Percentiles rank a stretch among this genome's conserved stretches.
phyloP scores from a whole-genome alignment of 2,329 filamentous ascomycete genomes.

The Neonectria coccinea region DNA sequence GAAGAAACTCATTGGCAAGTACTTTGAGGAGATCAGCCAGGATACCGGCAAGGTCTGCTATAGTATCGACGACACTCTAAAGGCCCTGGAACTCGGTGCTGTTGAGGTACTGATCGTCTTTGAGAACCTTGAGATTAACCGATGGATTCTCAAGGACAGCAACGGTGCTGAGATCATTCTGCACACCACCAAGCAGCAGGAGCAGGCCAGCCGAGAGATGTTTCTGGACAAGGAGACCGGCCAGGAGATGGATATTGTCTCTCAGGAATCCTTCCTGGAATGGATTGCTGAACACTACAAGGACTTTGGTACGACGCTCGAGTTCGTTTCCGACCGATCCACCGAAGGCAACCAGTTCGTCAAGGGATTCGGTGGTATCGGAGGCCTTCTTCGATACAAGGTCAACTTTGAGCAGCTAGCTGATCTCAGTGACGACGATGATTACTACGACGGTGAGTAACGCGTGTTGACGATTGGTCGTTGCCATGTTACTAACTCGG shows the following conservation, averaged over 20 bases:
- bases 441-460: slow-evolving; percentile 80
- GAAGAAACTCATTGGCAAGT: slow-evolving; percentile 99
- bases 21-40: slow-evolving; percentile 99
- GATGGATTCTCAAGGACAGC: slow-evolving; percentile 88
- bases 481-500: slow-evolving; percentile 21
- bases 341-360: slow-evolving; percentile 99
- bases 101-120: slow-evolving; percentile 96
- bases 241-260: slow-evolving; percentile 94
- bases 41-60: slow-evolving; percentile 98
- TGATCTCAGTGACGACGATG: slow-evolving; percentile 93
- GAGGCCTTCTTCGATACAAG: slow-evolving; percentile 97
- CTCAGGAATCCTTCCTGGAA: slow-evolving; percentile 94
- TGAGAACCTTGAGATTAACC: slow-evolving; percentile 95
- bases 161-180: slow-evolving; percentile 78
- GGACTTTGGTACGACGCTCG: slow-evolving; percentile 93
- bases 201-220: slow-evolving; percentile 77
- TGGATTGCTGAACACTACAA: slow-evolving; percentile 99
- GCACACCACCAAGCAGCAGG: slow-evolving; percentile 85
- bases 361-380: slow-evolving; percentile 98
- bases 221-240: slow-evolving; percentile 97
- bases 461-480: neutral
- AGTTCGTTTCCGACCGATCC: slow-evolving; percentile 97
- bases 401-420: slow-evolving; percentile 99
- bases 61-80: slow-evolving; percentile 96
- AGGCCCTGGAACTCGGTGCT: slow-evolving; percentile 94